phyloP scores from a whole-genome alignment of 2,329 filamentous ascomycete genomes.

The Bipolaris victoriae region DNA sequence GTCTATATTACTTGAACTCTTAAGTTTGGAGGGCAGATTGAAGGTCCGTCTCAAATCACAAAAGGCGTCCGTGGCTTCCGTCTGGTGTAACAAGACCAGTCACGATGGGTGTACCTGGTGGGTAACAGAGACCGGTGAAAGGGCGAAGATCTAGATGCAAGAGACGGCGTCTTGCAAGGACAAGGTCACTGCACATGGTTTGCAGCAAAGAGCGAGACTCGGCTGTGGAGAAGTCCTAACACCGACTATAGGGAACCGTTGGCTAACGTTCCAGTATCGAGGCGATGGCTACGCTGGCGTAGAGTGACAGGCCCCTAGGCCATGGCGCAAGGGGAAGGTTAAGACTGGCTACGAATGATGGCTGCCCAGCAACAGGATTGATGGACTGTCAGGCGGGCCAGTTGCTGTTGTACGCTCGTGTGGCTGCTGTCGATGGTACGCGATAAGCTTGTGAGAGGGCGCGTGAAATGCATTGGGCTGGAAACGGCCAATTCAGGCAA shows the following conservation, averaged over 20 bases:
- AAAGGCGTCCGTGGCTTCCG: constrained; percentile 39
- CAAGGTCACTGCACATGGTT: constrained; percentile 7
- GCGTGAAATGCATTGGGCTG: constrained; percentile 15
- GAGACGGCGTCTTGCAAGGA: constrained; percentile 20
- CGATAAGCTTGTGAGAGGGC: constrained; percentile 32
- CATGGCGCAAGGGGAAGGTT: constrained; percentile 30
- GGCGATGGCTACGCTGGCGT: constrained; percentile 36
- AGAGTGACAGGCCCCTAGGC: constrained; percentile 40
- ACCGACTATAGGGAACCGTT: background rate
- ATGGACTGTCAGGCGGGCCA: constrained; percentile 44
- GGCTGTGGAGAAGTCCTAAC: constrained; percentile 19
- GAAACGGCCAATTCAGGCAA: constrained; percentile 20
- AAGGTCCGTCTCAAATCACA: constrained; percentile 31
- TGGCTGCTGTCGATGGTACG: constrained; percentile 24
- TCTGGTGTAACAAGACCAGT: constrained; percentile 37
- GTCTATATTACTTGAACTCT: background rate
- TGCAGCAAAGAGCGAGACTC: constrained; percentile 16
- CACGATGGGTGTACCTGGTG: constrained; percentile 17
- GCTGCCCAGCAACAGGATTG: constrained; percentile 24
- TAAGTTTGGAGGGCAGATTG: constrained; percentile 26
- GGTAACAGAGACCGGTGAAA: constrained; percentile 13
- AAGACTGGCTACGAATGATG: constrained; percentile 26
- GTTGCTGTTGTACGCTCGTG: constrained; percentile 35
- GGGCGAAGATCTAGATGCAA: constrained; percentile 18
- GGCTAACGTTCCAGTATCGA: constrained; percentile 6